These are phyloP conservation scores for Huntiella bhutanensis DNA, from an alignment of 2,329 filamentous ascomycete genomes.

Conservation along the genomic window DNA sequence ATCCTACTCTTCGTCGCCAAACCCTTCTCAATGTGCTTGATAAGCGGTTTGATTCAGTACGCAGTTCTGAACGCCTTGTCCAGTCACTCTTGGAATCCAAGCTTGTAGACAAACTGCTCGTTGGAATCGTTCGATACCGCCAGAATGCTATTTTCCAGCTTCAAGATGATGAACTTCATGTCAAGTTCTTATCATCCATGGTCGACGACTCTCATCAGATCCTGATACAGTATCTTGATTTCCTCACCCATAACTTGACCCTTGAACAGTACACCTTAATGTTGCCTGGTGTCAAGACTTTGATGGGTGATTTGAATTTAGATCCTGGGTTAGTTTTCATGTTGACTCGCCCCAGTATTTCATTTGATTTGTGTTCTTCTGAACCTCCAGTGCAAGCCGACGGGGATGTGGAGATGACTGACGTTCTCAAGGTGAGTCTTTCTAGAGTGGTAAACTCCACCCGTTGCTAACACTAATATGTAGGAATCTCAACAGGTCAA, in stretches of 20 bases:
- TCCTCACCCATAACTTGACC: constrained; percentile 62
- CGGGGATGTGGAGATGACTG: constrained; percentile 10
- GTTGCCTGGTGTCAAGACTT: constrained; percentile 53
- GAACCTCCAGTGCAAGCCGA: constrained; percentile 1
- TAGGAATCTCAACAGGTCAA: not conserved
- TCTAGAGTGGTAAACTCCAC: not conserved
- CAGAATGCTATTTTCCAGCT: constrained; percentile 67
- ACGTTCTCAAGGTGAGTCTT: constrained; percentile 7
- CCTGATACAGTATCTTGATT: constrained; percentile 72
- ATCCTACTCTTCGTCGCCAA: constrained; percentile 57
- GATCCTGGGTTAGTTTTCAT: constrained; percentile 69
- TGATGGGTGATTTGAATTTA: constrained; percentile 64
- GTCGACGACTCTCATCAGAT: constrained; percentile 80
- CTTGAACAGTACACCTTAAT: constrained; percentile 58
- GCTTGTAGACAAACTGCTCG: constrained; percentile 64
- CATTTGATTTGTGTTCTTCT: constrained; percentile 33
- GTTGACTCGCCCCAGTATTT: constrained; percentile 57
- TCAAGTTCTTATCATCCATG: constrained; percentile 76
- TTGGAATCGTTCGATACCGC: constrained; percentile 78
- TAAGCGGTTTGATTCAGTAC: constrained; percentile 55
- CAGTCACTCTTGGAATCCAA: constrained; percentile 59
- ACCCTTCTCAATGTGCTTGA: constrained; percentile 68
- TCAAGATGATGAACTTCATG: constrained; percentile 53
- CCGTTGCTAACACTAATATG: not conserved
- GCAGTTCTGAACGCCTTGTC: constrained; percentile 62